These are phyloP conservation scores for Kodamaea sp. DNA, from an alignment of 1,139 yeast genomes.

Conservation along the genomic window DNA sequence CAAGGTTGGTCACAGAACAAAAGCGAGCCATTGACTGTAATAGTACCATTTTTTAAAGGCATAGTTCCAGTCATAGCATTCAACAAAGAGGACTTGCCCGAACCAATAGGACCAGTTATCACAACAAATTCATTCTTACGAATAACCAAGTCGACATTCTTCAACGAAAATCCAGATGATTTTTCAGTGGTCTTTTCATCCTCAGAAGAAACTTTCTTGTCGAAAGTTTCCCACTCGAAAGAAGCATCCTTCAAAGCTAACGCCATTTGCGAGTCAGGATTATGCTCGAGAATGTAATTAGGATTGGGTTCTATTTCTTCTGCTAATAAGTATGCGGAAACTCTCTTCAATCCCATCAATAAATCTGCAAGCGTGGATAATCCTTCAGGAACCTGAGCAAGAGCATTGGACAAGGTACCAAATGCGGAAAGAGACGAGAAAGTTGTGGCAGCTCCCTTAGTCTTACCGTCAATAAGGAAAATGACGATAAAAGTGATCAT, in stretches of 20 bases:
- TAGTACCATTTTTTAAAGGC: constrained; percentile 49
- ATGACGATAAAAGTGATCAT: constrained; percentile 70
- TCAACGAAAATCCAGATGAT: constrained; percentile 5
- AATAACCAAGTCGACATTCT: constrained; percentile 45
- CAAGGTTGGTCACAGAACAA: constrained; percentile 61
- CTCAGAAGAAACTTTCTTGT: background rate
- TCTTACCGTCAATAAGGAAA: constrained; percentile 47
- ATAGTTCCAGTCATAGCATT: constrained; percentile 63
- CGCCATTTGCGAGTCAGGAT: constrained; percentile 23
- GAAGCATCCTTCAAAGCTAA: constrained; percentile 52
- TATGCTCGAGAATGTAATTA: constrained; percentile 4
- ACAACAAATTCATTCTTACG: constrained; percentile 62
- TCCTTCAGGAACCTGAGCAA: constrained; percentile 67
- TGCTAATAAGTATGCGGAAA: constrained; percentile 49
- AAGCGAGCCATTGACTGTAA: constrained; percentile 45
- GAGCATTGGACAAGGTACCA: constrained; percentile 49
- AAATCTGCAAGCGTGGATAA: constrained; percentile 68
- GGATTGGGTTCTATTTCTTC: constrained; percentile 18
- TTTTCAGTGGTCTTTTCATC: background rate
- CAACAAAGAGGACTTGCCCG: constrained; percentile 68
- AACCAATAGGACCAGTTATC: constrained; percentile 67
- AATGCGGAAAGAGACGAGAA: constrained; percentile 78
- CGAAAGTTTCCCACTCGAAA: constrained; percentile 61
- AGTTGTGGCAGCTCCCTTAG: constrained; percentile 61
- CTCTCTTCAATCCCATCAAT: constrained; percentile 57